Base-by-base conservation (phyloP, 768 basidiomycete genomes). In the Tubosaeta brunneosetosa region DNA sequence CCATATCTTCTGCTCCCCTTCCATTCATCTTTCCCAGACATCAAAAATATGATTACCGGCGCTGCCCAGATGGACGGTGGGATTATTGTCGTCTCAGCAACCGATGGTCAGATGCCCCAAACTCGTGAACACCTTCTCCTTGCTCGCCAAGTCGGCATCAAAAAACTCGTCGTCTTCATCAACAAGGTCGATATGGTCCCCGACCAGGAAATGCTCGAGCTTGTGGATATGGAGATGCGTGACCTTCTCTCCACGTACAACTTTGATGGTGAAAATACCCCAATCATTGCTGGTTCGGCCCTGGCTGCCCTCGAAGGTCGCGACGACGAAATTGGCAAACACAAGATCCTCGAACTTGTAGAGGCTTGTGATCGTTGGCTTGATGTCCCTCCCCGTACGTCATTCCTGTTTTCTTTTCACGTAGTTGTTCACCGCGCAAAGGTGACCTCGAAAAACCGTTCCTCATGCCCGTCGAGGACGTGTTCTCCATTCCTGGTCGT, bases 221-320 rank as follows among this genome's bases (percentile, higher is more conserved):
- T 99, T 54, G 97, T 99, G 55, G 97, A 99, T 62, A 98, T 99
- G 94, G 97, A 99, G 80, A 99, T 99, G 86, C 86, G 97, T 54
- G 97, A 99, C 66, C 79, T 99, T 11, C 80, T 99, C 22, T 74
- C 84, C 4, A 84, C 84, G 13, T 98, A 97, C 76, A 90, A 92
- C 63, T 99, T 89, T 59, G 97, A 99, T 62, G 97, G 97, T 49
- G 97, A 99, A 71, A 81, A 86, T 62, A 98, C 97, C 0, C 97
- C 97, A n/a, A 97, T 99, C 63, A 71, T 98, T 66, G 94, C 92
- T 88, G 97, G 97, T 42, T 94, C 94, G 17, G 97, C 97, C 51
- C 77, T 99, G 52, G 93, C 94, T 52, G 95, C 95, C 47, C 80
- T 99, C 51, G 92, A 99, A 60, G 88, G 90, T 43, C 82, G 85